Base-by-base conservation (phyloP, 164 flowering plant species). In the Malania oleifera region DNA sequence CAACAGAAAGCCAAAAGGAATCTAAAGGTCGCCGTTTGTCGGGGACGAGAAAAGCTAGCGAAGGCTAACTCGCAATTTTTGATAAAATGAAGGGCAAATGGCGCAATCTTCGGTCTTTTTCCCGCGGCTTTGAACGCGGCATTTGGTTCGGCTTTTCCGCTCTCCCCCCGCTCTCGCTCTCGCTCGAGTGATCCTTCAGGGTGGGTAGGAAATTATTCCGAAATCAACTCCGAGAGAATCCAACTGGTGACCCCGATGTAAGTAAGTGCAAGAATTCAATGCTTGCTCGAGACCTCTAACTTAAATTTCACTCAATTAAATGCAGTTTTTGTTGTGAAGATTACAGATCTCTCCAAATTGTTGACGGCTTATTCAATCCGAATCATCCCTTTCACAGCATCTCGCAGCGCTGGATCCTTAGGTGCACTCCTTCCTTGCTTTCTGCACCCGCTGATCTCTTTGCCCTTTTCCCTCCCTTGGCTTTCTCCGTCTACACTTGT, bases 81-180 rank as follows among this genome's bases (percentile, higher is more conserved):
- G n/a, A n/a, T n/a, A n/a, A n/a, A n/a, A n/a, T n/a, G n/a, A n/a
- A n/a, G n/a, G n/a, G n/a, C n/a, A n/a, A n/a, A n/a, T n/a, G n/a
- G n/a, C n/a, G n/a, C n/a, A n/a, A n/a, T n/a, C n/a, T n/a, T n/a
- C n/a, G n/a, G n/a, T 50, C 37, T 23, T 31, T 20, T 69, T 69
- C 75, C 77, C 75, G 76, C 77, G 77, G 78, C 76, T 45, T 66
- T 52, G 55, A 76, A 79, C 83, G 79, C 83, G 83, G 80, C 74
- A 44, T 68, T 69, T 15, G 47, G 75, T 70, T 65, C 61, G 75
- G 65, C 75, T 57, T 72, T 65, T 64, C 13, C 61, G n/a, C 56
- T 14, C 61, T 34, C 41, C 18, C 51, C 17, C 23, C 60, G 23
- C 51, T 39, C 54, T 47, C 59, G 38, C 20, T 34, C 50, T 24